Evolutionary conservation across 192 early-diverging fungal genomes (phyloP).

Genomic region (Entomortierella lignicola): DNA sequence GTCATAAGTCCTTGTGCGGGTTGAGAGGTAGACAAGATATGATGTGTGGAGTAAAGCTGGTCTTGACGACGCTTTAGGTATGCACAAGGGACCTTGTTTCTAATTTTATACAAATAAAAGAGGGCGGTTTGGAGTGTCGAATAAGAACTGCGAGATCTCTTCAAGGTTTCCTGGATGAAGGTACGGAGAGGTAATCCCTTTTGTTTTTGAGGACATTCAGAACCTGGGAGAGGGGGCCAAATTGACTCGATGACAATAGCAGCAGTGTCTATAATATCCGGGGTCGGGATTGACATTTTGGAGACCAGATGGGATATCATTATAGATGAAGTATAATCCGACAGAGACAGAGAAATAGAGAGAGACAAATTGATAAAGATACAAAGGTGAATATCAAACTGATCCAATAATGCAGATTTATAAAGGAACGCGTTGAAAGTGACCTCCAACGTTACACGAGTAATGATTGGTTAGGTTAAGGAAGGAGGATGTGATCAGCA

Average conservation of each 20-base stretch:
- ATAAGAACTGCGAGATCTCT: constrained; percentile 80
- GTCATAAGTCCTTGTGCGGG: constrained; percentile 22
- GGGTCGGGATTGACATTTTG: constrained; percentile 14
- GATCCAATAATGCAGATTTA: not conserved
- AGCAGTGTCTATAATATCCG: constrained; percentile 60
- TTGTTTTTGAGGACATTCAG: constrained; percentile 47
- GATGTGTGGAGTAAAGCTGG: constrained; percentile 21
- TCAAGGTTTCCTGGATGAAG: constrained; percentile 81
- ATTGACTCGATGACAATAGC: constrained; percentile 69
- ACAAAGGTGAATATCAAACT: constrained; percentile 28
- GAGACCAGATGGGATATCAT: no score
- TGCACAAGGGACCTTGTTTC: constrained; percentile 45
- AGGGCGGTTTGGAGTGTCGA: constrained; percentile 84
- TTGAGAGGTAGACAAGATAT: constrained; percentile 10
- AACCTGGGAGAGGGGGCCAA: constrained; percentile 53
- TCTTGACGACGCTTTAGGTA: constrained; percentile 47
- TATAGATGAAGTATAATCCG: no score
- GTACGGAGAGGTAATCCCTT: constrained; percentile 66
- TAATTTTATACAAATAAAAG: constrained; percentile 73
- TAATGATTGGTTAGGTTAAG: no score
- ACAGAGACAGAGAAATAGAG: constrained; percentile 1
- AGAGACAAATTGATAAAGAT: constrained; percentile 8
- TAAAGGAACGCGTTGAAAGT: not conserved
- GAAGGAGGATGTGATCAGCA: not conserved
- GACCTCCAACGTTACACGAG: not conserved